Conservation (phyloP, 2,329 filamentous ascomycete genomes). For the Ceratocystis variospora region DNA sequence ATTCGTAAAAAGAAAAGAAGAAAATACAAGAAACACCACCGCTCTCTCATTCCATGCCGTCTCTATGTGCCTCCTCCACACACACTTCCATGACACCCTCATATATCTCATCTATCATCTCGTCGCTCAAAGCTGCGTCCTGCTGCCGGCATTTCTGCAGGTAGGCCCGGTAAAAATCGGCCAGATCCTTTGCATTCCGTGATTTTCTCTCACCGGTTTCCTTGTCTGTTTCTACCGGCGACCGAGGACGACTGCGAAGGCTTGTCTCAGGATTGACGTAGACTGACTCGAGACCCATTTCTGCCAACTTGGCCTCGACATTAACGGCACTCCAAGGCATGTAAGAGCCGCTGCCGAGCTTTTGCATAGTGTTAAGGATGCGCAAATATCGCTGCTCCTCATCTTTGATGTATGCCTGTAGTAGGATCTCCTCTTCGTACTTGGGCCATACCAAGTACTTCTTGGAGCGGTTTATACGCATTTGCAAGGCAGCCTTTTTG, state of each 20-base stretch:
- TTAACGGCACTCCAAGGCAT: conserved; percentile 38
- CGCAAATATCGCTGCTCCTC: conserved; percentile 33
- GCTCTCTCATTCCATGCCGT: neutral
- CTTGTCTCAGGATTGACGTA: conserved; percentile 18
- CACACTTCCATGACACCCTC: neutral
- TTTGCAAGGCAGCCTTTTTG: conserved; percentile 40
- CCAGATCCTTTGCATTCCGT: neutral
- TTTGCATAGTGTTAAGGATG: conserved; percentile 34
- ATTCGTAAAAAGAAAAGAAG: neutral
- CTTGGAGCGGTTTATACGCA: conserved; percentile 41
- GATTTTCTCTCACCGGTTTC: neutral
- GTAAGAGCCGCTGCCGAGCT: conserved; percentile 36
- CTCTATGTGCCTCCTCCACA: neutral
- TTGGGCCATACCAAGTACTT: conserved; percentile 37
- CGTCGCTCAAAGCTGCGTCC: neutral
- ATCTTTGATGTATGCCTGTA: conserved; percentile 29
- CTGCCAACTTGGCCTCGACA: conserved; percentile 37
- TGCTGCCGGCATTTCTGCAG: neutral
- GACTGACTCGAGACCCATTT: conserved; percentile 33
- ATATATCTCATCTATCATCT: neutral
- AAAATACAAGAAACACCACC: neutral
- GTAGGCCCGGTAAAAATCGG: neutral
- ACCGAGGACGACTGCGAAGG: neutral
- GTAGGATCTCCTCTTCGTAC: conserved; percentile 33
- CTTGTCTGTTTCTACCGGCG: conserved; percentile 24